These are phyloP conservation scores for Diaporthe sp. DNA, from an alignment of 2,329 filamentous ascomycete genomes.

Conservation along the genomic window DNA sequence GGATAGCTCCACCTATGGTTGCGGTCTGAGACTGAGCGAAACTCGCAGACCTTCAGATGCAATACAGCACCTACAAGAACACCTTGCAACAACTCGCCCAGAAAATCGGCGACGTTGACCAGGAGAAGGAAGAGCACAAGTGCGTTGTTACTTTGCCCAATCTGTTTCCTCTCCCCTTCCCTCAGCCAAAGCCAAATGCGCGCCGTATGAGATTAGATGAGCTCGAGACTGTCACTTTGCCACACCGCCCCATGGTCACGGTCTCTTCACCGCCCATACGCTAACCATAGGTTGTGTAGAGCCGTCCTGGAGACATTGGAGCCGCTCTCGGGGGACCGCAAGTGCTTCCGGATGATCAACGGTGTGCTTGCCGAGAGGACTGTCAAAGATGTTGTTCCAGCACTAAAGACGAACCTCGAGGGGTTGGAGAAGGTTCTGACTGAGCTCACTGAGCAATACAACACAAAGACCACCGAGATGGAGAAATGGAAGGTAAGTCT, in stretches of 20 bases:
- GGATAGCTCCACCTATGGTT: slow-evolving; percentile 35
- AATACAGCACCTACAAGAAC: slow-evolving; percentile 83
- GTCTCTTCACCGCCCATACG: slow-evolving; percentile 38
- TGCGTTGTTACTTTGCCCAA: slow-evolving; percentile 60
- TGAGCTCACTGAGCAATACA: slow-evolving; percentile 96
- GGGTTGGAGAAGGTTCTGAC: slow-evolving; percentile 94
- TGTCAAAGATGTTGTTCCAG: slow-evolving; percentile 91
- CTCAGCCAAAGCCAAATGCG: neutral
- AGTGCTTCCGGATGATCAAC: slow-evolving; percentile 99
- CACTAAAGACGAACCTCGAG: slow-evolving; percentile 92
- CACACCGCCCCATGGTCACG: slow-evolving; percentile 37
- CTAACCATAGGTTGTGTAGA: slow-evolving; percentile 63
- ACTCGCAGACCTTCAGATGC: slow-evolving; percentile 78
- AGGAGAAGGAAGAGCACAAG: slow-evolving; percentile 99
- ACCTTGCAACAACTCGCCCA: slow-evolving; percentile 91
- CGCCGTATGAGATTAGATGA: neutral
- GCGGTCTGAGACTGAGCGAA: neutral
- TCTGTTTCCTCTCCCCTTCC: slow-evolving; percentile 36
- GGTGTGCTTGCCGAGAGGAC: slow-evolving; percentile 95
- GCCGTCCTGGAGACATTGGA: slow-evolving; percentile 93
- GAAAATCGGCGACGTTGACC: slow-evolving; percentile 97
- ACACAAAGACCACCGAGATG: slow-evolving; percentile 92
- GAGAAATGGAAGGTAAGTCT: slow-evolving; percentile 96
- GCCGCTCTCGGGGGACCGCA: slow-evolving; percentile 85
- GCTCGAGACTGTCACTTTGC: neutral